Evolutionary conservation across 768 basidiomycete genomes (phyloP).

Genomic region (Gelatoporia subvermispora): DNA sequence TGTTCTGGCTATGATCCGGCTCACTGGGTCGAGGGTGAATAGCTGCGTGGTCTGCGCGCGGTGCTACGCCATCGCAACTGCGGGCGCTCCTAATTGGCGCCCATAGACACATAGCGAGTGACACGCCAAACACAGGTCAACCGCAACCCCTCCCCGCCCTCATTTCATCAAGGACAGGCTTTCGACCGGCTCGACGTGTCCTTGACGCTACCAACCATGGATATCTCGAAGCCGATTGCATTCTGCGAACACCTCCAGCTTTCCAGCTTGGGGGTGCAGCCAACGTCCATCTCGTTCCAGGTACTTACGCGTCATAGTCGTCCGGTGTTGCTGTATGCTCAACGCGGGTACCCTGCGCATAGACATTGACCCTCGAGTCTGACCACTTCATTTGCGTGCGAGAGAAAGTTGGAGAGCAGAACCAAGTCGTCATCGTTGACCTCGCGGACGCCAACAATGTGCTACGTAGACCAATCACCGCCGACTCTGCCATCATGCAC

Average conservation of each 20-base stretch:
- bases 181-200: slow-evolving; percentile 23
- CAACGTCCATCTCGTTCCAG: slow-evolving; percentile 96
- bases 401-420: slow-evolving; percentile 90
- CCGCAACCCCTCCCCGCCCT: slow-evolving; percentile 3
- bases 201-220: slow-evolving; percentile 23
- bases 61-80: no score
- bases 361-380: slow-evolving; percentile 94
- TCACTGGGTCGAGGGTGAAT: no score
- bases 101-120: background rate
- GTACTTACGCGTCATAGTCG: slow-evolving; percentile 44
- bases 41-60: no score
- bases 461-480: slow-evolving; percentile 89
- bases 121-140: slow-evolving; percentile 16
- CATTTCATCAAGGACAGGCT: slow-evolving; percentile 18
- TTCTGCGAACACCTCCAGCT: slow-evolving; percentile 93
- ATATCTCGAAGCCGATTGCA: slow-evolving; percentile 67
- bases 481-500: slow-evolving; percentile 99
- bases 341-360: background rate
- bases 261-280: slow-evolving; percentile 93
- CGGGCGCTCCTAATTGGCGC: background rate
- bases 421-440: slow-evolving; percentile 99
- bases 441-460: slow-evolving; percentile 97
- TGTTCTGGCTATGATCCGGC: no score
- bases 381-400: slow-evolving; percentile 98
- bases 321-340: background rate